These are phyloP conservation scores for Phialocephala sp. DNA, from an alignment of 2,329 filamentous ascomycete species.

Conservation along the genomic window DNA sequence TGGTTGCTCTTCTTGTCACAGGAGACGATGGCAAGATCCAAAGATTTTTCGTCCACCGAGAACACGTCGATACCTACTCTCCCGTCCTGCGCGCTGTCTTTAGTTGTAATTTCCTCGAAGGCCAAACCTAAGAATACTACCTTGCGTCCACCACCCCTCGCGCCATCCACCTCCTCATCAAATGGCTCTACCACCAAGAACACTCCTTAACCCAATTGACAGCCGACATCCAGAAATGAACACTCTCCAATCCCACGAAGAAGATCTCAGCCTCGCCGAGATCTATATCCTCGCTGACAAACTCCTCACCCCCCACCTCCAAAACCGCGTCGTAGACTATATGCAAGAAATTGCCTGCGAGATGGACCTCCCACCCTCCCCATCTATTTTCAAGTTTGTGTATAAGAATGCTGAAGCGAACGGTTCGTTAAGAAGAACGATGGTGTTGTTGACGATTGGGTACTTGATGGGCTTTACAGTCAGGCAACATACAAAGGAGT, in stretches of 20 bases:
- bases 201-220: background rate
- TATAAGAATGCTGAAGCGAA: too few species aligned
- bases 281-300: slow-evolving; percentile 26
- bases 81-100: background rate
- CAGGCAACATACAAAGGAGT: too few species aligned
- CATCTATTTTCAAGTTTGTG: too few species aligned
- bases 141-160: background rate
- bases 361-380: too few species aligned
- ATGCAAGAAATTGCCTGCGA: background rate
- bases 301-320: slow-evolving; percentile 13
- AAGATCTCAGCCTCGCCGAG: background rate
- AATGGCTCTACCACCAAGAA: background rate
- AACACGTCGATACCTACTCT: background rate
- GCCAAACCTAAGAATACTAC: background rate
- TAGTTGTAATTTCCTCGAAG: background rate
- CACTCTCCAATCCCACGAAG: background rate
- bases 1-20: too few species aligned
- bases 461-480: too few species aligned
- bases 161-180: background rate
- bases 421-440: too few species aligned
- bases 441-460: too few species aligned
- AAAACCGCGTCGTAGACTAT: slow-evolving; percentile 14
- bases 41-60: background rate
- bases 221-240: background rate
- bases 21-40: background rate